Evolutionary conservation across 129 eudicot species (phyloP), one percentile per base, ranked within the genome.

Genomic region (Centrapalus pauciflorus): DNA sequence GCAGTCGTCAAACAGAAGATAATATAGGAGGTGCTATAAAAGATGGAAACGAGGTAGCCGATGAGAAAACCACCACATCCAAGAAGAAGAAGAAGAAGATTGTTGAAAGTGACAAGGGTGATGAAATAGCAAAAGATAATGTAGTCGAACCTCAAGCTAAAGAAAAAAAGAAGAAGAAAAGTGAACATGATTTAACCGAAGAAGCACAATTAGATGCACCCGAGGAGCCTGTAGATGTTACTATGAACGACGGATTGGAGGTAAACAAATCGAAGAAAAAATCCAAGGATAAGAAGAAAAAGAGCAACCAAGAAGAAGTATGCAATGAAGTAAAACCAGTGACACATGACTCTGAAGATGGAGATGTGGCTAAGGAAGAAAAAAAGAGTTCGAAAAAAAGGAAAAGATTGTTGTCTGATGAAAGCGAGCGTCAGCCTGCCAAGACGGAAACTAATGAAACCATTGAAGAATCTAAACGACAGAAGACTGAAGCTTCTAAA

Each of bases 311-410:
- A 62, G 40, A 40, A 54, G 82, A 67, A 1, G 62, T 8, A 41
- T 64, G 67, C 66, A 25, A 28, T 28, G 70, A 75, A 66, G 38
- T 28, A 25, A 55, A 65, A 49, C 67, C 29, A 23, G 33, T 35
- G 66, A 52, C 3, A 4, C 55, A 35, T 48, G 70, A 34, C 43
- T 2, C 50, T 59, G 76, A 29, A 26, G 20, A 57, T 49, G 80
- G 55, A 69, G 63, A 66, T 50, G 78, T 46, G 55, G 48, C n/a
- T 29, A 30, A 64, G 34, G 79, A 77, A 54, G 84, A 82, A 5
- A 76, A 79, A 24, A 84, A 70, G 79, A 82, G 79, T 70, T 82
- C 82, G 6, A 86, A 86, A 59, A 86, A 83, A 57, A 78, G 86
- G 58, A 86, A 83, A 77, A 57, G 85, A 60, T 64, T 60, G 62